A percentile compares a stretch with the other conserved stretches of the same genome.
Evolutionary conservation across 768 basidiomycete genomes (phyloP).

Genomic region (Tremella fuciformis): DNA sequence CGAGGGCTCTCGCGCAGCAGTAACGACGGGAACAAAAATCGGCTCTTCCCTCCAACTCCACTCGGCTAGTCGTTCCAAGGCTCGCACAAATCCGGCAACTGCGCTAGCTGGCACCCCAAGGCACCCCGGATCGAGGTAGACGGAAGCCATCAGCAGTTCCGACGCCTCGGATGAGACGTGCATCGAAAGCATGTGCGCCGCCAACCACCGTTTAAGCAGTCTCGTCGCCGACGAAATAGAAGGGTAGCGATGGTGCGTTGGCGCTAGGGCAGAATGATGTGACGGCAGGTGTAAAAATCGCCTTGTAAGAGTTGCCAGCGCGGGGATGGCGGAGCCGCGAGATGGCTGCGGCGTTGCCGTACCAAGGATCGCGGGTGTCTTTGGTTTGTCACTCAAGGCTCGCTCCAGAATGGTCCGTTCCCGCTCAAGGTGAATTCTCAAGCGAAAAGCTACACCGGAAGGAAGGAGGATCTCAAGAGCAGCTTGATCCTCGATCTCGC

Average conservation of each 20-base stretch:
- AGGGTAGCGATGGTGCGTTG: conserved; percentile 71
- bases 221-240: conserved; percentile 83
- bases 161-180: conserved; percentile 75
- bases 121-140: conserved; percentile 65
- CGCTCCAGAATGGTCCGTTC: conserved; percentile 75
- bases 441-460: conserved; percentile 81
- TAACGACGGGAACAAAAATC: conserved; percentile 70
- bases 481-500: conserved; percentile 66
- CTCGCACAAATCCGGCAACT: conserved; percentile 61
- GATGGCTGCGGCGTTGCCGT: conserved; percentile 39
- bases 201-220: conserved; percentile 88
- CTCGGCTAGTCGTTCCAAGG: conserved; percentile 68
- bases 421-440: conserved; percentile 81
- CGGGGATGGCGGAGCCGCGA: conserved; percentile 31
- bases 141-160: conserved; percentile 76
- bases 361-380: conserved; percentile 16
- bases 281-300: conserved; percentile 74
- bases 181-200: conserved; percentile 71
- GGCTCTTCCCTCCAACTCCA: conserved; percentile 69
- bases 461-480: conserved; percentile 72
- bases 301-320: conserved; percentile 58
- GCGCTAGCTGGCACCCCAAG: conserved; percentile 66
- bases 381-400: conserved; percentile 56
- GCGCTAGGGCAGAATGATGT: conserved; percentile 79
- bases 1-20: conserved; percentile 28